A percentile compares a stretch with the other conserved stretches of the same genome.
Evolutionary conservation across 352 stramenopile genomes (phyloP).

Genomic region (Globisporangium orthogonon): DNA sequence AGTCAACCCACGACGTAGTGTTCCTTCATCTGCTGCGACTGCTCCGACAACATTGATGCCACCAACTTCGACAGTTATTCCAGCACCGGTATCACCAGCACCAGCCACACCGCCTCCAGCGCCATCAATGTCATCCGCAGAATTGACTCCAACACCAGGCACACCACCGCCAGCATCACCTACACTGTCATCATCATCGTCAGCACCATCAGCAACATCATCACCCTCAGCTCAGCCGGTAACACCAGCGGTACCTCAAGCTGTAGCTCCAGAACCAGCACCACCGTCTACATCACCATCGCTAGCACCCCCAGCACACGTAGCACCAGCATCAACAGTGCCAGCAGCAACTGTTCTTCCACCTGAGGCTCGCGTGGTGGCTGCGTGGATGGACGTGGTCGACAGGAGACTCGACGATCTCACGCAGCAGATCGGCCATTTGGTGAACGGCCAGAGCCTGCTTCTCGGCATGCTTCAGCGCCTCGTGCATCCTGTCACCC

Average conservation of each 20-base stretch:
- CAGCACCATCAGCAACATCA: too few relatives aligned
- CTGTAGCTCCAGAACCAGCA: neutral
- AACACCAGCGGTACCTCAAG: neutral
- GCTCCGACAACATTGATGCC: too few relatives aligned
- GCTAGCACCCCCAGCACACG: too few relatives aligned
- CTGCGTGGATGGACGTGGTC: slow-evolving; percentile 11
- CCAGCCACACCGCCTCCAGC: too few relatives aligned
- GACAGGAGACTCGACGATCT: slow-evolving; percentile 4
- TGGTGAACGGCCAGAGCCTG: slow-evolving; percentile 9
- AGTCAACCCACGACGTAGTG: too few relatives aligned
- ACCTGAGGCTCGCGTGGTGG: neutral
- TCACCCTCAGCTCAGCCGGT: too few relatives aligned
- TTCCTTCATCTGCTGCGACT: neutral
- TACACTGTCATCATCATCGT: neutral
- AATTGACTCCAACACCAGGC: neutral
- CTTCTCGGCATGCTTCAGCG: slow-evolving; percentile 14
- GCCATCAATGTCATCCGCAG: too few relatives aligned
- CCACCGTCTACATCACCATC: too few relatives aligned
- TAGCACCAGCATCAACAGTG: neutral
- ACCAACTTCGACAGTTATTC: neutral
- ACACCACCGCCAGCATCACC: neutral
- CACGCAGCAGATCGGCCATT: slow-evolving; percentile 7
- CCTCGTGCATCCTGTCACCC: neutral
- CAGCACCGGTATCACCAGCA: neutral
- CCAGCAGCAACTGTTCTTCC: neutral